Conservation (phyloP, 2,329 filamentous ascomycete genomes). For the Botrytis elliptica region DNA sequence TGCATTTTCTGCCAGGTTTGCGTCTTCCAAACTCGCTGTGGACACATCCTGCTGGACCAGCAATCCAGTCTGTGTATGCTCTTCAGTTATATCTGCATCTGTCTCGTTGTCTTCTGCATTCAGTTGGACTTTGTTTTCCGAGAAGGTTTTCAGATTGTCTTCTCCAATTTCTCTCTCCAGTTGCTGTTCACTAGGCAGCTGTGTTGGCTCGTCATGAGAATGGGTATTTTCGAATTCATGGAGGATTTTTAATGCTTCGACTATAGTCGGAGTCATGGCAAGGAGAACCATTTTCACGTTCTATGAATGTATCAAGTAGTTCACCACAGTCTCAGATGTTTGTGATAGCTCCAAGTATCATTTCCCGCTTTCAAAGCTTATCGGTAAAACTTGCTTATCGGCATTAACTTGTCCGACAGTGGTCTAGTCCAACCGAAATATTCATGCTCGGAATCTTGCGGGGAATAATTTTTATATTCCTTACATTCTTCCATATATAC, state of each 20-base stretch:
- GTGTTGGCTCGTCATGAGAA: neutral
- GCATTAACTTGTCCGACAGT: constrained; percentile 27
- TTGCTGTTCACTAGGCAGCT: neutral
- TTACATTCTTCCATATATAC: constrained; percentile 15
- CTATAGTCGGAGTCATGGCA: constrained; percentile 69
- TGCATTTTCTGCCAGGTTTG: neutral
- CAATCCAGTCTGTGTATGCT: neutral
- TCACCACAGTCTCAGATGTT: neutral
- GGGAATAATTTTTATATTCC: constrained; percentile 21
- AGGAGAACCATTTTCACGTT: constrained; percentile 65
- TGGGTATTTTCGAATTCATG: constrained; percentile 25
- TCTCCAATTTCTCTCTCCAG: neutral
- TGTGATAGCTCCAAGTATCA: neutral
- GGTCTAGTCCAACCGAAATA: constrained; percentile 31
- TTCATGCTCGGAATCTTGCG: constrained; percentile 28
- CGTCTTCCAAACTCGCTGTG: neutral
- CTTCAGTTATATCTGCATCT: neutral
- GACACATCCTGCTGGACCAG: neutral
- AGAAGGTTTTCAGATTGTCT: neutral
- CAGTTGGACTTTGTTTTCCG: neutral
- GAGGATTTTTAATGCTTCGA: constrained; percentile 55
- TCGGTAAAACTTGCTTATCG: constrained; percentile 24
- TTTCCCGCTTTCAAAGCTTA: constrained; percentile 20
- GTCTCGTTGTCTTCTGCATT: neutral
- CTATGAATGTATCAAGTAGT: neutral